Evolutionary conservation across 441 rosid species (phyloP).

Genomic region (Erodium moschatum): DNA sequence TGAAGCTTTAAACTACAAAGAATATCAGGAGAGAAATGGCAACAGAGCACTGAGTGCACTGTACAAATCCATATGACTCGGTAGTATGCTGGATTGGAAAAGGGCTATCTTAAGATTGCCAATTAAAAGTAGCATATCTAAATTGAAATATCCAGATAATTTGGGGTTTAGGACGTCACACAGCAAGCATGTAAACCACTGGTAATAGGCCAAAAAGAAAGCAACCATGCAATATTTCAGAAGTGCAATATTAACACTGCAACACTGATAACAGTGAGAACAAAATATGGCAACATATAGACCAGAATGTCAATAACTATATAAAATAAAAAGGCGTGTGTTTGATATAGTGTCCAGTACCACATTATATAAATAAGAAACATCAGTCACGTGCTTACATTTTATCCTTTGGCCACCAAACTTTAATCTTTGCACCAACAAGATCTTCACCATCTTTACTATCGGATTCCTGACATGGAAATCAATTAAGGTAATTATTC

Average conservation of each 20-base stretch:
- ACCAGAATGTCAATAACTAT: neutral
- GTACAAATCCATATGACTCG: neutral
- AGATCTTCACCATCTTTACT: constrained; percentile 30
- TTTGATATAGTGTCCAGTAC: no score
- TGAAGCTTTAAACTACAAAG: constrained; percentile 1
- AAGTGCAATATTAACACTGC: neutral
- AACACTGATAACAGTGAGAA: neutral
- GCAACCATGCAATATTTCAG: neutral
- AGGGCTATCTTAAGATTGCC: neutral
- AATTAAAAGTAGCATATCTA: neutral
- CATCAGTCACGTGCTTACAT: constrained; percentile 37
- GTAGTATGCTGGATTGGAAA: neutral
- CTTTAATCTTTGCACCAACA: constrained; percentile 64
- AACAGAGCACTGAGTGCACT: neutral
- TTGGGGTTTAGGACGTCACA: neutral
- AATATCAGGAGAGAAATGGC: neutral
- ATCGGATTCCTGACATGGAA: constrained; percentile 49
- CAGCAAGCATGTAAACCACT: neutral
- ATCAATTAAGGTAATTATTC: constrained; percentile 16
- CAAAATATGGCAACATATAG: neutral
- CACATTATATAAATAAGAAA: neutral
- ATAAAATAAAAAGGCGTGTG: no score
- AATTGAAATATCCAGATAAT: neutral
- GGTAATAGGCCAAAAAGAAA: neutral
- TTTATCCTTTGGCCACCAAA: constrained; percentile 87